Evolutionary conservation across 257 asterid species (phyloP), one percentile per base, ranked within the genome.

Genomic region (Gentiana straminea): DNA sequence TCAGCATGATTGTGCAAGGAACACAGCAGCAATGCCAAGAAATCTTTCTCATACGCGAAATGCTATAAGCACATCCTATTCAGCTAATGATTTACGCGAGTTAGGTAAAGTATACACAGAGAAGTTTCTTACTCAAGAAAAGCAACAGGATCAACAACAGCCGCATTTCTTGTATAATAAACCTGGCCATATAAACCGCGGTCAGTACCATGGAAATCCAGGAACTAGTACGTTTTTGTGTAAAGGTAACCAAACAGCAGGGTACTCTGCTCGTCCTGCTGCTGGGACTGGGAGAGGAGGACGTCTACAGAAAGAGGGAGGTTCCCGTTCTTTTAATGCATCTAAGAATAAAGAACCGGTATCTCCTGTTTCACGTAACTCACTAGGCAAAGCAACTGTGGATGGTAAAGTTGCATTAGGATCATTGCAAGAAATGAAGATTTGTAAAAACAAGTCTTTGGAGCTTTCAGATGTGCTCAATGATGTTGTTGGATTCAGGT

Each of bases 401-500:
- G 78, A 79, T 66, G 81, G 80, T 61, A 83, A 66, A 62, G 60
- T 63, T 55, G 75, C 80, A 7, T 72, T 86, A 11, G 56, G 69
- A 0, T 61, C 76, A 13, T 55, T 82, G 55, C 94, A 84, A 57
- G 76, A 76, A 70, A 73, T 87, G 60, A 91, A 87, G 81, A 82
- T 61, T 74, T 81, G 72, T 49, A 88, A 81, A 73, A 24, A 74
- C 64, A 83, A 68, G 73, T 68, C 89, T 2, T 68, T 81, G 60
- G 95, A 82, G 51, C 94, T 91, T 61, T 49, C 81, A 0, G 86
- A 87, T 44, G 79, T 84, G 72, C 67, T 76, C 50, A 77, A 76
- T 49, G 84, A 84, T 69, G 83, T 83, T 50, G 78, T 79, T 15
- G 94, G n/a, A 66, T 81, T 87, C 80, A 91, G 98, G 98, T 84